Evolutionary conservation across 2,329 filamentous ascomycete genomes (phyloP).

Genomic region (Trichoderma brevicompactum): DNA sequence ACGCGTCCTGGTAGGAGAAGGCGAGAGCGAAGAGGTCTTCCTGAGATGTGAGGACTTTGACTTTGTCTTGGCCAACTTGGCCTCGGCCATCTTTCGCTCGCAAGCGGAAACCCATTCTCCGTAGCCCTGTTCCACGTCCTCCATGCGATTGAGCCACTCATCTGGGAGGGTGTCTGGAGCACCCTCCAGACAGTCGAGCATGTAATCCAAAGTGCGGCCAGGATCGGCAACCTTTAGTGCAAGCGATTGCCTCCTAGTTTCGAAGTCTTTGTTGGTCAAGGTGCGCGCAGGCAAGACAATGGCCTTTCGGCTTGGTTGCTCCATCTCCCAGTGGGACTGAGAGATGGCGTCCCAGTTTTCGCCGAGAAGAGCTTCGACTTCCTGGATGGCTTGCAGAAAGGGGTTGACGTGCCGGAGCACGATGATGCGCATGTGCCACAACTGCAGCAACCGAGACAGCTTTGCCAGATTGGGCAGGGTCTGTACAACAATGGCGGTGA

Average conservation of each 20-base stretch:
- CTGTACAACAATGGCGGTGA: slow-evolving; percentile 91
- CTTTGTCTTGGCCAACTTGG: slow-evolving; percentile 53
- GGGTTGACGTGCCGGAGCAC: slow-evolving; percentile 75
- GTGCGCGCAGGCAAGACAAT: slow-evolving; percentile 34
- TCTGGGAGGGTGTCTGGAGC: slow-evolving; percentile 83
- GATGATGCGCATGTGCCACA: slow-evolving; percentile 76
- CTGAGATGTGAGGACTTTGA: not conserved
- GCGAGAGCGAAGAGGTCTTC: slow-evolving; percentile 31
- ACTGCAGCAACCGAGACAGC: slow-evolving; percentile 71
- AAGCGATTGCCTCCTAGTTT: slow-evolving; percentile 65
- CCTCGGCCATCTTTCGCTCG: slow-evolving; percentile 72
- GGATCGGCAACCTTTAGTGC: slow-evolving; percentile 70
- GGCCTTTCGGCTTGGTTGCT: slow-evolving; percentile 4
- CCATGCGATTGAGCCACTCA: slow-evolving; percentile 84
- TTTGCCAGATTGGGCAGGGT: slow-evolving; percentile 80
- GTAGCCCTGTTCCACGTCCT: slow-evolving; percentile 76
- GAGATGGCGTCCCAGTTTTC: slow-evolving; percentile 69
- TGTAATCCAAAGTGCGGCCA: slow-evolving; percentile 76
- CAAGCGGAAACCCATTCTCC: slow-evolving; percentile 79
- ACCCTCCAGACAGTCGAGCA: slow-evolving; percentile 87
- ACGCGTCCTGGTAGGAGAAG: slow-evolving; percentile 28
- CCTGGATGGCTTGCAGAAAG: slow-evolving; percentile 68
- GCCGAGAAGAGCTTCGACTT: slow-evolving; percentile 66
- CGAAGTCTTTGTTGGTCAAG: slow-evolving; percentile 53
- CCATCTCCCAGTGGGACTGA: slow-evolving; percentile 30